phyloP scores from a whole-genome alignment of 208 protist genomes.

The Tritrichomonas musculus region DNA sequence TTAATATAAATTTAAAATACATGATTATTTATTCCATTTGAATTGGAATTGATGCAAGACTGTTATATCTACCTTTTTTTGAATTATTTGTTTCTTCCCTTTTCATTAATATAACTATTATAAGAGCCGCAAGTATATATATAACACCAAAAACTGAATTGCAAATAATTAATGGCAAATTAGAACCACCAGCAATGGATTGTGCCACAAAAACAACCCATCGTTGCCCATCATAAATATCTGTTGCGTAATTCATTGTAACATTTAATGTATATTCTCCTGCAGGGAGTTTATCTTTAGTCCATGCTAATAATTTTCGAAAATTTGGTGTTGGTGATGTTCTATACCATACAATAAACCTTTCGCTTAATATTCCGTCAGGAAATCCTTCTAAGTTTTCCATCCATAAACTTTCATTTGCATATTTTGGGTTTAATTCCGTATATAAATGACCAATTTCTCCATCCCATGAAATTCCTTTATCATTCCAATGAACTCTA shows the following conservation, averaged over 20 bases:
- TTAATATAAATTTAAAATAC: no score
- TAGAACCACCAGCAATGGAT: no score
- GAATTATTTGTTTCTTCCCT: no score
- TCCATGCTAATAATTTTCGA: not conserved
- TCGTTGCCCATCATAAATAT: not conserved
- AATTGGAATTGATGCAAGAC: no score
- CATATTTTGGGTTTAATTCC: not conserved
- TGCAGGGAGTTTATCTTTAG: not conserved
- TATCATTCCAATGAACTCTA: not conserved
- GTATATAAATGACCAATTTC: not conserved
- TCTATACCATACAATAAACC: conserved; percentile 29
- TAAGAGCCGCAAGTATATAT: no score
- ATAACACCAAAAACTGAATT: no score
- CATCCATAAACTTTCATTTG: not conserved
- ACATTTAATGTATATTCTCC: not conserved
- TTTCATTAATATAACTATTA: no score
- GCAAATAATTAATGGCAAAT: no score
- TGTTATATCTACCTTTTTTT: no score
- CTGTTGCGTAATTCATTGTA: not conserved
- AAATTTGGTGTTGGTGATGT: not conserved
- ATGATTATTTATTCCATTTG: no score
- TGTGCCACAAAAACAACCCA: not conserved
- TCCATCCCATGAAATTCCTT: not conserved
- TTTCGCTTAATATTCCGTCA: not conserved
- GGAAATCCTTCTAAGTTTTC: not conserved